Percentiles rank a stretch among this genome's conserved stretches.
phyloP scores from a whole-genome alignment of 768 basidiomycete species.

The Termitomyces sp. region DNA sequence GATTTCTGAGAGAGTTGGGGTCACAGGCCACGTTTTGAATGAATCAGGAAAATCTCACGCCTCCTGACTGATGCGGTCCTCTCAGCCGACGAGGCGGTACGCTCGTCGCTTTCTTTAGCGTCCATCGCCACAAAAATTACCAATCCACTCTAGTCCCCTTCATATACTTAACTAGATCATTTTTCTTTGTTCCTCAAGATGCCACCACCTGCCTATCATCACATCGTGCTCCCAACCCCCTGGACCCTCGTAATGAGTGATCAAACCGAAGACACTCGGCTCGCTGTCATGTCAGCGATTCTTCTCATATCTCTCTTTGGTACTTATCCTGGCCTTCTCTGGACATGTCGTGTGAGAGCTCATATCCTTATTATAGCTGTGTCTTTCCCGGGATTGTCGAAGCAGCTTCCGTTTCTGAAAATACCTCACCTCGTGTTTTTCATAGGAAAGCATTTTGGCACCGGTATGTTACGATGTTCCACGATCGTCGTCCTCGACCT shows the following conservation, averaged over 20 bases:
- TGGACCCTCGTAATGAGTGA: background rate
- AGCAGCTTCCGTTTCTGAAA: constrained; percentile 42
- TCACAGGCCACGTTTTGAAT: background rate
- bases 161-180: background rate
- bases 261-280: constrained; percentile 11
- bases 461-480: constrained; percentile 33
- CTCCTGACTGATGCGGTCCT: constrained; percentile 13
- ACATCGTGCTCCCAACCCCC: background rate
- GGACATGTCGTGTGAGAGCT: background rate
- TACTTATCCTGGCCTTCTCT: constrained; percentile 18
- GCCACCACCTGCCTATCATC: background rate
- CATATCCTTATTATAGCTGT: constrained; percentile 37
- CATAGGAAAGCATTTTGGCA: constrained; percentile 85
- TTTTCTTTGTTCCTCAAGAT: background rate
- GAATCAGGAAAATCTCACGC: background rate
- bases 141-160: background rate
- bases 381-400: constrained; percentile 66
- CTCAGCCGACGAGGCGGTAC: background rate
- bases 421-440: constrained; percentile 73
- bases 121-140: background rate
- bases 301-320: constrained; percentile 61
- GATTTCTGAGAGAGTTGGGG: background rate
- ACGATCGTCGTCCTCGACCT: background rate
- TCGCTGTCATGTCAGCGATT: constrained; percentile 43
- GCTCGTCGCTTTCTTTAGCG: background rate